Evolutionary conservation across 169 alveolate species (phyloP).

Genomic region (Cryptosporidium parvum): DNA sequence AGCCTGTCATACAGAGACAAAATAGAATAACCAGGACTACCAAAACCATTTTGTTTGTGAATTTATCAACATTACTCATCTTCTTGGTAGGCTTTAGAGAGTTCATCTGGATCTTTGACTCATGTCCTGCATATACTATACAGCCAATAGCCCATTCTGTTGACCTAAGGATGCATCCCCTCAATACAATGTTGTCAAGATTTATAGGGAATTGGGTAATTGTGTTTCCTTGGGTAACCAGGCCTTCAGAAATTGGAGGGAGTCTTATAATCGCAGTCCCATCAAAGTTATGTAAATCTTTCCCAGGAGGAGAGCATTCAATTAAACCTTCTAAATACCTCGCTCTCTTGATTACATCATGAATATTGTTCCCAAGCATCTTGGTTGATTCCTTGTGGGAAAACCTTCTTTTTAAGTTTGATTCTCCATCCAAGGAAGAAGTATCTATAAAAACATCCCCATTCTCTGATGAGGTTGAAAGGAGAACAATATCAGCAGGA

Average conservation of each 20-base stretch:
- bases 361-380: constrained; percentile 44
- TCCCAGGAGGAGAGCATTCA: constrained; percentile 75
- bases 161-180: constrained; percentile 94
- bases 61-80: constrained; percentile 84
- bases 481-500: constrained; percentile 89
- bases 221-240: constrained; percentile 59
- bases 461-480: constrained; percentile 77
- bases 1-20: constrained; percentile 67
- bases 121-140: constrained; percentile 95
- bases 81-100: constrained; percentile 83
- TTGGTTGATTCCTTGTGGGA: constrained; percentile 76
- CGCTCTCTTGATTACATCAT: constrained; percentile 54
- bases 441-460: constrained; percentile 87
- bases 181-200: constrained; percentile 83
- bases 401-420: constrained; percentile 82
- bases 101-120: constrained; percentile 93
- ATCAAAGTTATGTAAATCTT: constrained; percentile 69
- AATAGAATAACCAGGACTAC: constrained; percentile 85
- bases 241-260: constrained; percentile 60
- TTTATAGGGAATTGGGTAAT: constrained; percentile 60
- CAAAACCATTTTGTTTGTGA: constrained; percentile 82
- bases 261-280: constrained; percentile 69
- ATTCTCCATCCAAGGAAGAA: constrained; percentile 89
- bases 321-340: constrained; percentile 64
- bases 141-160: constrained; percentile 94